These are phyloP conservation scores for Tulasnella sp. DNA, from an alignment of 768 basidiomycete species.

Conservation along the genomic window DNA sequence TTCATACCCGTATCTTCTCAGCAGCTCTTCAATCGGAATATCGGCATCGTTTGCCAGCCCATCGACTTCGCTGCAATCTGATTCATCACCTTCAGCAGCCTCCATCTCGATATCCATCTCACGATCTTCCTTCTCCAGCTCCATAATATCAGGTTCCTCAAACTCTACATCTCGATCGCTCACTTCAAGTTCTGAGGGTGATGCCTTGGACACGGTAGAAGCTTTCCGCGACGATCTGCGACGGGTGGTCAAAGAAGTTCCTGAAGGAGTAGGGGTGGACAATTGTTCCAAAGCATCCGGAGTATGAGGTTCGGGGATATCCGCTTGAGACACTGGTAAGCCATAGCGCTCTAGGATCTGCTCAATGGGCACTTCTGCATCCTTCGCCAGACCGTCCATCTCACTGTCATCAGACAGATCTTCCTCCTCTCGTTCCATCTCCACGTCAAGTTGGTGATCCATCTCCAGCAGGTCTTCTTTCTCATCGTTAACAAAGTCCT, in stretches of 20 bases:
- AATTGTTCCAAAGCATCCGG: background rate
- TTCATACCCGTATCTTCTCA: slow-evolving; percentile 28
- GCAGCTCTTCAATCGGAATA: slow-evolving; percentile 30
- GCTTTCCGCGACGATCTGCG: background rate
- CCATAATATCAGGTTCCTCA: slow-evolving; percentile 21
- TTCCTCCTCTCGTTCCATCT: slow-evolving; percentile 19
- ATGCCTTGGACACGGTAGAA: too few species aligned
- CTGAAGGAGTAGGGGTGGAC: background rate
- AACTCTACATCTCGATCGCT: slow-evolving; percentile 3
- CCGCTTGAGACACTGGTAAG: slow-evolving; percentile 18
- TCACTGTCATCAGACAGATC: slow-evolving; percentile 25
- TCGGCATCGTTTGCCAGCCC: slow-evolving; percentile 30
- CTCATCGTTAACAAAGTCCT: background rate
- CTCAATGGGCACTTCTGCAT: slow-evolving; percentile 31
- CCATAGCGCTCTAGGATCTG: slow-evolving; percentile 28
- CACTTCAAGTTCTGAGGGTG: background rate
- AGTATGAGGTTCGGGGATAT: background rate
- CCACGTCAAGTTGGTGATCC: slow-evolving; percentile 16
- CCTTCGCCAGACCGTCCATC: slow-evolving; percentile 27
- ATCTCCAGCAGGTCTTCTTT: slow-evolving; percentile 2
- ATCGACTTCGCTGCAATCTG: slow-evolving; percentile 24
- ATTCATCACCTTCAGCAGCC: slow-evolving; percentile 18
- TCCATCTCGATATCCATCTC: slow-evolving; percentile 22
- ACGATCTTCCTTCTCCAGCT: slow-evolving; percentile 19
- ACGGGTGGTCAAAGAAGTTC: background rate